Evolutionary conservation across 768 basidiomycete genomes (phyloP), one percentile per base, ranked within the genome.

Genomic region (Agaricus subrufescens): DNA sequence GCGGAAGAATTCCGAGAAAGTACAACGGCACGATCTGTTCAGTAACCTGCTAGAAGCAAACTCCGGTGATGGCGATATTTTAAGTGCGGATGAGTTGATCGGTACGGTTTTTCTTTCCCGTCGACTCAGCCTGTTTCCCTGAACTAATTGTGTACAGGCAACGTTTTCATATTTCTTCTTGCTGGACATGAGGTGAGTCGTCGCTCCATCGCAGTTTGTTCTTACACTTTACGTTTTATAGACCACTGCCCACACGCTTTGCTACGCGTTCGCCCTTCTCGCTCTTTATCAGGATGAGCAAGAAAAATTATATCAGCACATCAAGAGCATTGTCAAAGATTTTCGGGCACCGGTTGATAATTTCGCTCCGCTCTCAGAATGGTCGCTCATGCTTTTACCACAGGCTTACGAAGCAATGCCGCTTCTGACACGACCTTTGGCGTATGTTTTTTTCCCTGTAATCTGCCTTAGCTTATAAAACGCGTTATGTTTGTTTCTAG

Each of bases 181-280:
- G 84, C 84, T 34, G 83, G 84, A 12, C 80, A 82, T 56, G 83
- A 83, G 71, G 79, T 80, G 31, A 3, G 61, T 34, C 7, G 8
- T 47, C 8, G 12, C 42, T 54, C 26, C 4, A 12, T 1, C 25
- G 4, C 12, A 14, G 6, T 14, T n/a, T 15, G 29, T 11, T 3
- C 11, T 19, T 12, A 29, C 9, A n/a, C 1, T 5, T 44, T 1
- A 3, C 19, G 14, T 3, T 25, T 26, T 29, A 55, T 61, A 75
- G 72, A 75, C 73, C 3, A 67, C 73, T 8, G 69, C 72, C 4
- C 72, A 76, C 60, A 74, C 76, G 2, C 58, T 77, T 12, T 69
- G 69, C 57, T 76, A 69, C 61, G 62, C 73, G 1, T 67, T 80
- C 42, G 77, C 70, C 3, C 54, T 78, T 34, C 62, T 81, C 12